Evolutionary conservation across 371 early-diverging fungal genomes (phyloP).

Genomic region (Mucor circinelloides): DNA sequence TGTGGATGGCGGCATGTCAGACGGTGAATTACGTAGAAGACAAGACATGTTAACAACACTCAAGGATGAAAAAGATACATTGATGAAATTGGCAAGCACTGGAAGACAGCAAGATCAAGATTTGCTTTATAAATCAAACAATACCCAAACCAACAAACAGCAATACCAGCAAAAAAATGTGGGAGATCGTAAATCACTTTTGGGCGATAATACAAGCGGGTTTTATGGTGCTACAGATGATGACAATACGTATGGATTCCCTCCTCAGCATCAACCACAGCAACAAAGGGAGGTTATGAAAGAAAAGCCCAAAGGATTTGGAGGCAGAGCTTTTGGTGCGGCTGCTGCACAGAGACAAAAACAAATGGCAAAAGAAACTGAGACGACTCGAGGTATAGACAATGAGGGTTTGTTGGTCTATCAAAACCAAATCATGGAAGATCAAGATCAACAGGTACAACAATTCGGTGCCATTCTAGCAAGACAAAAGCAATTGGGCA

Average conservation of each 20-base stretch:
- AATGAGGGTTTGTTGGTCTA: conserved; percentile 76
- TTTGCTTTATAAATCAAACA: conserved; percentile 12
- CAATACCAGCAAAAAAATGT: conserved; percentile 9
- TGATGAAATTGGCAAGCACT: conserved; percentile 58
- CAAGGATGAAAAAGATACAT: conserved; percentile 71
- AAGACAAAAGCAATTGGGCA: conserved; percentile 85
- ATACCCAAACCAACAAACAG: conserved; percentile 1
- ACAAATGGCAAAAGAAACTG: conserved; percentile 65
- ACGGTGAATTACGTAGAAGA: conserved; percentile 76
- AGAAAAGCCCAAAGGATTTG: conserved; percentile 11
- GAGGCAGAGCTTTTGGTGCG: conserved; percentile 72
- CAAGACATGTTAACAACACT: conserved; percentile 76
- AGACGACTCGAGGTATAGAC: conserved; percentile 74
- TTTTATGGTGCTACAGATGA: conserved; percentile 3
- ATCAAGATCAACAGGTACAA: conserved; percentile 82
- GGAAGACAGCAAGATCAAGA: conserved; percentile 49
- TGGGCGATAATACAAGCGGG: conserved; percentile 14
- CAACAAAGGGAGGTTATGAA: conserved; percentile 1
- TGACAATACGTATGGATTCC: conserved; percentile 27
- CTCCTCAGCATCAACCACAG: background rate
- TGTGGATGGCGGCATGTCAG: conserved; percentile 46
- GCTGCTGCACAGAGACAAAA: conserved; percentile 37
- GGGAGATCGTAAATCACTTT: conserved; percentile 25
- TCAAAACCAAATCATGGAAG: conserved; percentile 77
- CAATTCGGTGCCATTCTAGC: conserved; percentile 75